A percentile compares a stretch with the other conserved stretches of the same genome.
Conservation (phyloP, 2,329 filamentous ascomycete genomes). For the Penicillium sclerotigenum region DNA sequence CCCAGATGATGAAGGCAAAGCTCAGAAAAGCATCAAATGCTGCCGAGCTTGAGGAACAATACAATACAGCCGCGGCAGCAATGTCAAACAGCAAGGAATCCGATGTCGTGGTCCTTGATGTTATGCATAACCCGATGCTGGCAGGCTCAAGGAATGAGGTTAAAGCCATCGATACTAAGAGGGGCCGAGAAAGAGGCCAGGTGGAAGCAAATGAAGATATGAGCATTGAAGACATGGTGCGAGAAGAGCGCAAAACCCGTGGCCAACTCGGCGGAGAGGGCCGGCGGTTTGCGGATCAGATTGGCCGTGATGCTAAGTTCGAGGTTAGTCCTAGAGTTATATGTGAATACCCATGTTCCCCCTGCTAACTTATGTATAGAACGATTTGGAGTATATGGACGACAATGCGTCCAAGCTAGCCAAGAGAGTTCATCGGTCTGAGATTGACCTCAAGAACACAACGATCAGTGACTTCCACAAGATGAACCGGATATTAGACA, state of each 20-base stretch:
- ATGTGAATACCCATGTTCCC: background rate
- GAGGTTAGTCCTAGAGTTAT: slow-evolving; percentile 49
- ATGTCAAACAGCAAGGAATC: slow-evolving; percentile 58
- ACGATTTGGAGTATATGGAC: slow-evolving; percentile 94
- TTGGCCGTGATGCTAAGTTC: slow-evolving; percentile 89
- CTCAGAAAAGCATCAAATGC: slow-evolving; percentile 73
- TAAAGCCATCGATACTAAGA: slow-evolving; percentile 71
- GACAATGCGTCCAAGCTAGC: slow-evolving; percentile 92
- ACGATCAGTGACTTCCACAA: slow-evolving; percentile 88
- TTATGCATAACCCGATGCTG: slow-evolving; percentile 86
- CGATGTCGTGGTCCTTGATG: slow-evolving; percentile 74
- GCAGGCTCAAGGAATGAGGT: slow-evolving; percentile 74
- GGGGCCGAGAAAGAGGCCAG: slow-evolving; percentile 77
- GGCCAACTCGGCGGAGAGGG: slow-evolving; percentile 76
- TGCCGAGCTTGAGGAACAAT: slow-evolving; percentile 74
- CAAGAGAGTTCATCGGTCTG: slow-evolving; percentile 79
- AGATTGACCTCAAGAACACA: slow-evolving; percentile 79
- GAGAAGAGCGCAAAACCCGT: slow-evolving; percentile 83
- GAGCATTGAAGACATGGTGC: slow-evolving; percentile 94
- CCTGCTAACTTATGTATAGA: slow-evolving; percentile 37
- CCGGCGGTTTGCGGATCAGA: slow-evolving; percentile 79
- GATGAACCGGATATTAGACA: slow-evolving; percentile 80
- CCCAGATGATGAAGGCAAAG: slow-evolving; percentile 94
- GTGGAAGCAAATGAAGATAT: slow-evolving; percentile 94
- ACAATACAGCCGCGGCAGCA: slow-evolving; percentile 69